phyloP scores from a whole-genome alignment of 2,329 filamentous ascomycete genomes.

The Phyllosticta citriasiana region DNA sequence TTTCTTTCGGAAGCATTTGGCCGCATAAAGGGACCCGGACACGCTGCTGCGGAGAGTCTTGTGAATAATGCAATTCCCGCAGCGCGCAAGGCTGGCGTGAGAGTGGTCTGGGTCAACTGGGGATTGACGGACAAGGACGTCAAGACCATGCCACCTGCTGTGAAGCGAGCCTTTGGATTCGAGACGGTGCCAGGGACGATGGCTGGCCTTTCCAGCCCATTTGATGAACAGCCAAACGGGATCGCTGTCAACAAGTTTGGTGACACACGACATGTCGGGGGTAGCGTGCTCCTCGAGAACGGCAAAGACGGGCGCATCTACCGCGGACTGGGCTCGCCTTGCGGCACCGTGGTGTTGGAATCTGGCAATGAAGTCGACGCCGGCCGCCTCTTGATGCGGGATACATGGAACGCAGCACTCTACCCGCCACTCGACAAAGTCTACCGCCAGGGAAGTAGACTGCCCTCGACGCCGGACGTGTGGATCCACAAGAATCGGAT shows the following conservation, averaged over 20 bases:
- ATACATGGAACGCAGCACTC: constrained; percentile 32
- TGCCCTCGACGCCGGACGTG: constrained; percentile 16
- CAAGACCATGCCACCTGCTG: constrained; percentile 26
- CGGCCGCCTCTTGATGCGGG: constrained; percentile 29
- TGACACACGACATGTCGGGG: constrained; percentile 11
- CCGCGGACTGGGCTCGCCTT: constrained; percentile 26
- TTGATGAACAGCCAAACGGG: constrained; percentile 10
- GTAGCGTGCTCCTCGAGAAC: constrained; percentile 11
- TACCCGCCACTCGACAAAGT: constrained; percentile 28
- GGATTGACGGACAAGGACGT: constrained; percentile 29
- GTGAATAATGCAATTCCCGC: constrained; percentile 28
- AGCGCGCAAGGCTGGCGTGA: constrained; percentile 28
- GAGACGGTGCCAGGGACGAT: constrained; percentile 15
- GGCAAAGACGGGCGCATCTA: constrained; percentile 15
- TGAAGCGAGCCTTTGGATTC: constrained; percentile 30
- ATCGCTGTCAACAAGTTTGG: constrained; percentile 26
- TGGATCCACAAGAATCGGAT: constrained; percentile 33
- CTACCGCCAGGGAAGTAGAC: constrained; percentile 17
- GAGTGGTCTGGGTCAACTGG: constrained; percentile 35
- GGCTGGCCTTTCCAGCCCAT: neutral
- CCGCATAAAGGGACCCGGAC: constrained; percentile 15
- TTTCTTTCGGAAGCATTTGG: constrained; percentile 26
- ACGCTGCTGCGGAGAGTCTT: constrained; percentile 21
- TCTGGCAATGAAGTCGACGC: constrained; percentile 19
- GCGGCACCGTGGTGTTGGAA: constrained; percentile 16